phyloP scores from a whole-genome alignment of 176 grass and related monocot genomes.

The Aegilops umbellulata region DNA sequence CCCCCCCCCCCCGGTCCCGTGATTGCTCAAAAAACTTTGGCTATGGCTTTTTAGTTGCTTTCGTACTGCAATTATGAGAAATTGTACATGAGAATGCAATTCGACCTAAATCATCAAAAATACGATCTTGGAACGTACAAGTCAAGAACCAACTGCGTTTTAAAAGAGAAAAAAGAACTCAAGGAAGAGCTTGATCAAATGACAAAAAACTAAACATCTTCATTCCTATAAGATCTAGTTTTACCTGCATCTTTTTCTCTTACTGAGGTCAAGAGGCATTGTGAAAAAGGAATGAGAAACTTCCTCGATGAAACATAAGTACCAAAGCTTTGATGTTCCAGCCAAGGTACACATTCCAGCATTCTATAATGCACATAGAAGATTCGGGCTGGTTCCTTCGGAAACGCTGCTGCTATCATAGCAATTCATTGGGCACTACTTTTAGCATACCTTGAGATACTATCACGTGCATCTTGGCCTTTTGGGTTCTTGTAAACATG shows the following conservation, averaged over 20 bases:
- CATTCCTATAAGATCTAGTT: background rate
- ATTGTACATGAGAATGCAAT: too few relatives aligned
- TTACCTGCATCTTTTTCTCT: background rate
- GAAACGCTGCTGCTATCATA: background rate
- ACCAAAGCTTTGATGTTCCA: background rate
- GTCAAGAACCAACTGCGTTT: background rate
- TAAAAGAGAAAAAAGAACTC: background rate
- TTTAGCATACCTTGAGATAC: background rate
- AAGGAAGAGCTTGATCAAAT: background rate
- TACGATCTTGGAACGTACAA: too few relatives aligned
- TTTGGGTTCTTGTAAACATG: background rate
- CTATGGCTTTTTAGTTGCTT: too few relatives aligned
- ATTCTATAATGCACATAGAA: background rate
- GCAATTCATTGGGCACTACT: background rate
- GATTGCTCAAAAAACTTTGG: too few relatives aligned
- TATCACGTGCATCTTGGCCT: background rate
- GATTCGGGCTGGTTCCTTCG: background rate
- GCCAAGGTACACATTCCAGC: background rate
- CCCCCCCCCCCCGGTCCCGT: too few relatives aligned
- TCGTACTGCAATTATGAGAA: too few relatives aligned
- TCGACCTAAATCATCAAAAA: too few relatives aligned
- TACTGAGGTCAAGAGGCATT: background rate
- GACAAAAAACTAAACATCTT: background rate
- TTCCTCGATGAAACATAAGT: background rate
- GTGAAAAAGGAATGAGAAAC: background rate